Base-by-base conservation (phyloP, 1,284 basidiomycete genomes). In the Trametes polyzona region DNA sequence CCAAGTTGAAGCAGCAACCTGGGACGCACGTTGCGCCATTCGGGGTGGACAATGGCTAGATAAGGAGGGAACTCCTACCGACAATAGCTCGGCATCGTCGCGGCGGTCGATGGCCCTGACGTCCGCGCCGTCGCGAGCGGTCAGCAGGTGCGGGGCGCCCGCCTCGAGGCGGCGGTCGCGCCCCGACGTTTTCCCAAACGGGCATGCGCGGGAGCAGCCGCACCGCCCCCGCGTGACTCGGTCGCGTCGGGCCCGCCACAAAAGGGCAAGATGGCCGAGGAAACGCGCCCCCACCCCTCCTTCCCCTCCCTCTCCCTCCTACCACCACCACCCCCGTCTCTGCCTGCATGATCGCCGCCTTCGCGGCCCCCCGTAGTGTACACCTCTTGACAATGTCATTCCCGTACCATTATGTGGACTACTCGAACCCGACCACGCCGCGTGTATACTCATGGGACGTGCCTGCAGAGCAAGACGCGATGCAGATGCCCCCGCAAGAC, bases 391-490 rank as follows among this genome's bases (percentile, higher is more conserved):
- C 61, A 62, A 67, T 67, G 66, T 58, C 66, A 63, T 62, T 57
- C 59, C 52, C 58, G 37, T 65, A 58, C 56, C 61, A 62, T 30
- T 64, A 59, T 55, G 57, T 63, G 58, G 61, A 64, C 56, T 62
- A 63, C 47, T 64, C 64, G n/a, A 63, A 61, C 36, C 62, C 66
- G 12, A 36, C 61, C 41, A 67, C 66, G 7, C 66, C 66, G 43
- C 62, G 61, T 61, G 61, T 65, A 44, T 67, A 62, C 55, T 35
- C 62, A 24, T 67, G 66, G 66, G 66, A 65, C 23, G 54, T 62
- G 41, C 47, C 58, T 8, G 42, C 61, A 48, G 65, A 64, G 39
- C 63, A 66, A 58, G 61, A 66, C 46, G 39, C 63, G 27, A 30
- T 57, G 48, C 59, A 64, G 30, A 51, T 59, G 19, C 57, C 43